Base-by-base conservation (phyloP, 2,329 filamentous ascomycete genomes). In the Fusarium torreyae region DNA sequence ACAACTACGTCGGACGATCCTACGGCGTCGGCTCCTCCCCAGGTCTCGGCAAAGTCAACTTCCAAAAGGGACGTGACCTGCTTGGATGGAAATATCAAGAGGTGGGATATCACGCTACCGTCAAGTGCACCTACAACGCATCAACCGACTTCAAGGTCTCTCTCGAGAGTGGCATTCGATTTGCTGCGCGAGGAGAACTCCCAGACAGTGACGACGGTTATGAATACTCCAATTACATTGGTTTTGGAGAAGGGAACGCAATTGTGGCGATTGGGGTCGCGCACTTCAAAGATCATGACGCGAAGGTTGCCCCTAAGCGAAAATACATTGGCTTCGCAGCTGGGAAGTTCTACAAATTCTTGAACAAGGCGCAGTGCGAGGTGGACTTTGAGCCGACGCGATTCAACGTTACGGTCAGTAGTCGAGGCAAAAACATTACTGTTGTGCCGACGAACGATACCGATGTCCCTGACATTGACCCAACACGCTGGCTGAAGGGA, bases 101-200 rank as follows among this genome's bases (percentile, higher is more conserved):
- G 50, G 34, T 65, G 24, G 78, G 79, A 17, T 81, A 80, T 43
- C 26, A 69, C 7, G 48, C 77, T 15, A 69, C 74, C 10, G 77
- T 79, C 8, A 71, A 63, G 2, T 81, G 79, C 66, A 78, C 76
- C 18, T 79, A 81, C 69, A 82, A 82, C 66, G 31, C 46, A 9
- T 77, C 72, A n/a, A 73, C 71, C 5, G 63, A 77, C 34, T 81
- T 80, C 46, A 48, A 45, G 63, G 28, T 65, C 18, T 11, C 7
- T 8, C 14, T 1, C 2, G 22, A 31, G 5, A 13, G 7, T 3
- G 14, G 5, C 6, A 11, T 51, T 7, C 14, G 22, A 8, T 65
- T n/a, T 24, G 18, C 39, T 18, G 62, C 58, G 10, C 14, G 20
- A 1, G 62, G 62, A 7, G 46, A 57, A 40, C 59, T 65, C 17